Percentiles rank a stretch among this genome's conserved stretches.
Conservation (phyloP, 192 early-diverging fungal genomes). For the Coemansia sp. region DNA sequence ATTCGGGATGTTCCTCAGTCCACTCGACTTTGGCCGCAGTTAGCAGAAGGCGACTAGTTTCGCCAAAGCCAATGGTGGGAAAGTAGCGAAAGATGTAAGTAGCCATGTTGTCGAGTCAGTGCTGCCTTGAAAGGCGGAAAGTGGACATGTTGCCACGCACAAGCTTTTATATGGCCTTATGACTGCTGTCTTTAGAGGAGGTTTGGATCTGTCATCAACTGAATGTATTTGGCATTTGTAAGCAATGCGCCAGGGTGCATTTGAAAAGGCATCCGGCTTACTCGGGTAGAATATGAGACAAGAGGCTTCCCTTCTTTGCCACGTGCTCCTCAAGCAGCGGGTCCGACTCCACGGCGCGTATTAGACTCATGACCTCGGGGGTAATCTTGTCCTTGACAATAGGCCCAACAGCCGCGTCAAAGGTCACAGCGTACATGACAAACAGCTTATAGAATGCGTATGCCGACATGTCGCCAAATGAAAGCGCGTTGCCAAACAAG, state of each 20-base stretch:
- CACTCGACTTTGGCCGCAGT: constrained; percentile 41
- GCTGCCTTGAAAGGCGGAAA: neutral
- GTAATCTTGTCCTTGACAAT: constrained; percentile 12
- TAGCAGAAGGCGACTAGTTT: constrained; percentile 36
- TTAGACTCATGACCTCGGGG: constrained; percentile 30
- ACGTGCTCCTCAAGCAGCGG: neutral
- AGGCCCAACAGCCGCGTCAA: neutral
- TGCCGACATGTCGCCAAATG: constrained; percentile 40
- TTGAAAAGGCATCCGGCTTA: neutral
- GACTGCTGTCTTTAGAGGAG: neutral
- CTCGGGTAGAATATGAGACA: neutral
- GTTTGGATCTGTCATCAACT: no score
- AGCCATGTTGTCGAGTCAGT: neutral
- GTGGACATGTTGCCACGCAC: no score
- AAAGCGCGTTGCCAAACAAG: constrained; percentile 40
- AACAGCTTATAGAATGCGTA: constrained; percentile 23
- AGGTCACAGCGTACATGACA: neutral
- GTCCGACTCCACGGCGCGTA: constrained; percentile 18
- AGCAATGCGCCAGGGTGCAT: no score
- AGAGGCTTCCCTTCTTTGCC: neutral
- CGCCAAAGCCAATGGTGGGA: constrained; percentile 14
- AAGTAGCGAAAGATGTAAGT: constrained; percentile 41
- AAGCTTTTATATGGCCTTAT: neutral
- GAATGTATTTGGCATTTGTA: neutral
- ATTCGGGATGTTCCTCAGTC: constrained; percentile 24